Percentiles rank a stretch among this genome's conserved stretches.
phyloP scores from a whole-genome alignment of 1,284 basidiomycete genomes.

The Cerrena zonata region DNA sequence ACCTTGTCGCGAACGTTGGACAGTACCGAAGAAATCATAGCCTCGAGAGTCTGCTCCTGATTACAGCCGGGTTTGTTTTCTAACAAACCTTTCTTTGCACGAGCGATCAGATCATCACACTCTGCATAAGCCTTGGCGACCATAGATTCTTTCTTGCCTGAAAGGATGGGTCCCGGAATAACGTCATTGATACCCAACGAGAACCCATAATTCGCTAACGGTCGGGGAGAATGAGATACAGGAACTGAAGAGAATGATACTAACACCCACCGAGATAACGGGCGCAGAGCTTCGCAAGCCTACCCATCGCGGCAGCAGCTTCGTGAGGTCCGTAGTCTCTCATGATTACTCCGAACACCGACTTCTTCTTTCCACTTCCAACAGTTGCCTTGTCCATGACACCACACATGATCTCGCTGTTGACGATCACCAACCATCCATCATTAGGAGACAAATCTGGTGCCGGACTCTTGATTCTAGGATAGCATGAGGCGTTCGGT shows the following conservation, averaged over 20 bases:
- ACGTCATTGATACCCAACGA: slow-evolving; percentile 99
- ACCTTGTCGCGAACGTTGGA: slow-evolving; percentile 94
- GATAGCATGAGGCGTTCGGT: slow-evolving; percentile 60
- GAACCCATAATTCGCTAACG: slow-evolving; percentile 89
- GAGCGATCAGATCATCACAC: slow-evolving; percentile 81
- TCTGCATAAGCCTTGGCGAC: slow-evolving; percentile 87
- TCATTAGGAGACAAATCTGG: slow-evolving; percentile 95
- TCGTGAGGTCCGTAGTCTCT: slow-evolving; percentile 95
- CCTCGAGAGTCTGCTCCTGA: slow-evolving; percentile 95
- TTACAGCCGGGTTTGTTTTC: slow-evolving; percentile 96
- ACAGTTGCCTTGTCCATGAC: slow-evolving; percentile 99
- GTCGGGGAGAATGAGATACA: neutral
- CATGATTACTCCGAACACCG: slow-evolving; percentile 96
- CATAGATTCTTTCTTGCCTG: slow-evolving; percentile 77
- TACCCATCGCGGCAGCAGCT: slow-evolving; percentile 93
- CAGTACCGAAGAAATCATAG: slow-evolving; percentile 87
- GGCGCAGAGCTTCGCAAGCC: slow-evolving; percentile 92
- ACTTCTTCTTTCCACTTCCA: slow-evolving; percentile 98
- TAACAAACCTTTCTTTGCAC: slow-evolving; percentile 87
- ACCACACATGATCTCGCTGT: slow-evolving; percentile 99
- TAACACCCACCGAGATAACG: slow-evolving; percentile 75
- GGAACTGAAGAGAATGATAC: neutral
- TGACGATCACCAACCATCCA: slow-evolving; percentile 95
- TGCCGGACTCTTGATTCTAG: slow-evolving; percentile 53
- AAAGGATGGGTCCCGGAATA: slow-evolving; percentile 85